Evolutionary conservation across 495 filamentous ascomycete genomes (phyloP), one percentile per base, ranked within the genome.

Genomic region (Letharia columbiana): DNA sequence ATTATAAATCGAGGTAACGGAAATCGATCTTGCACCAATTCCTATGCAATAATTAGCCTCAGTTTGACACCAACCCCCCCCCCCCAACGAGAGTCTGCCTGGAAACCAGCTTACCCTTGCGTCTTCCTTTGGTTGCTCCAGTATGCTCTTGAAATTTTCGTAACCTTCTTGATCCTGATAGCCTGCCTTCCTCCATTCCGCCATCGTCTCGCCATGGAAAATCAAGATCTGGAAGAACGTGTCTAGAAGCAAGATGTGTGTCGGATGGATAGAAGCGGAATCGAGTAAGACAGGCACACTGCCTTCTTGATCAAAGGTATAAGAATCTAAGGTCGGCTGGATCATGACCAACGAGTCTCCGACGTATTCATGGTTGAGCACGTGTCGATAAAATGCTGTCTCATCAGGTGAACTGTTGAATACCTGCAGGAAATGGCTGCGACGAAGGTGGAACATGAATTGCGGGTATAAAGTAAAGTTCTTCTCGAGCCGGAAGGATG

Each of bases 201-300:
- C 95, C 74, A 98, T 89, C 5, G 92, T 98, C 79, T 98, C 94
- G 60, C 95, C 95, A 73, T 98, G 90, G 84, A 97, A 98, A 69
- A 99, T 99, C 61, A 99, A 86, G 67, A 99, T 98, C 75, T 98
- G 95, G 87, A 99, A 99, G 81, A 98, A 99, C 20, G 92, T 97
- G 71, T 99, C 95, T 47, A 99, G 86, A 17, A 99, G 86, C 59
- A 99, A 85, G 67, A 98, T 92, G 67, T 96, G 93, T 31, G 91
- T 88, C 18, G 92, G 89, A 71, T 97, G 93, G 71, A 99, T 98
- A 31, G 90, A 95, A 49, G 91, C 92, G 23, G 94, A 98, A 75
- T 99, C 95, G 42, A 99, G 83, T 28, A 99, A 78, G 39, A 99
- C 95, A 3, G 95, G 92, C 67, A 91, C 86, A 67, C 89, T 85